phyloP scores from a whole-genome alignment of 768 basidiomycete genomes.

The Phylloporus scabripes region DNA sequence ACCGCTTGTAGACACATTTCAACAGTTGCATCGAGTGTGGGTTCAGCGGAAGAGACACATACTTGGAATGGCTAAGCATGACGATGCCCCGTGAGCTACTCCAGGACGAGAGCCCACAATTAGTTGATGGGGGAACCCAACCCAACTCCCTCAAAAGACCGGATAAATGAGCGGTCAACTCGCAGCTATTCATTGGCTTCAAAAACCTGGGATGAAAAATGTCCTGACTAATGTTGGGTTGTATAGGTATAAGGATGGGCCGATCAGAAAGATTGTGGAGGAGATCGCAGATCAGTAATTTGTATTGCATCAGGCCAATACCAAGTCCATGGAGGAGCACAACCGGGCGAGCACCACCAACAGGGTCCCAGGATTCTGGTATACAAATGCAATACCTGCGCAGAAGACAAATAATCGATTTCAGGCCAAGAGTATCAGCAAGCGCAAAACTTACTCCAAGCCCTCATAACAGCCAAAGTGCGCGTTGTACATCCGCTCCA shows the following conservation, averaged over 20 bases:
- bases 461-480: slow-evolving; percentile 48
- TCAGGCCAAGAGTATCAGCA: background rate
- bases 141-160: slow-evolving; percentile 55
- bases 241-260: slow-evolving; percentile 71
- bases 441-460: slow-evolving; percentile 52
- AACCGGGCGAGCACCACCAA: slow-evolving; percentile 57
- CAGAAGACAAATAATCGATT: background rate
- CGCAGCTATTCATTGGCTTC: slow-evolving; percentile 57
- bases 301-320: slow-evolving; percentile 71
- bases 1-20: slow-evolving; percentile 41
- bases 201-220: slow-evolving; percentile 76
- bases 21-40: background rate
- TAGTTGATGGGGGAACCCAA: slow-evolving; percentile 44
- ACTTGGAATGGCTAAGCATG: slow-evolving; percentile 88
- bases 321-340: slow-evolving; percentile 89
- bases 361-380: slow-evolving; percentile 60
- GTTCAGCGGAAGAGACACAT: slow-evolving; percentile 17
- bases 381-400: slow-evolving; percentile 68
- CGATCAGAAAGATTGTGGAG: slow-evolving; percentile 52
- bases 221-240: slow-evolving; percentile 83
- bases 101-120: slow-evolving; percentile 5
- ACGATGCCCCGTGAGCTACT: slow-evolving; percentile 50
- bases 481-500: slow-evolving; percentile 39
- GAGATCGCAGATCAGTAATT: slow-evolving; percentile 53
- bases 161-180: slow-evolving; percentile 54